A percentile compares a stretch with the other conserved stretches of the same genome.
Evolutionary conservation across 345 rosid genomes (phyloP).

Genomic region (Populus tremula): DNA sequence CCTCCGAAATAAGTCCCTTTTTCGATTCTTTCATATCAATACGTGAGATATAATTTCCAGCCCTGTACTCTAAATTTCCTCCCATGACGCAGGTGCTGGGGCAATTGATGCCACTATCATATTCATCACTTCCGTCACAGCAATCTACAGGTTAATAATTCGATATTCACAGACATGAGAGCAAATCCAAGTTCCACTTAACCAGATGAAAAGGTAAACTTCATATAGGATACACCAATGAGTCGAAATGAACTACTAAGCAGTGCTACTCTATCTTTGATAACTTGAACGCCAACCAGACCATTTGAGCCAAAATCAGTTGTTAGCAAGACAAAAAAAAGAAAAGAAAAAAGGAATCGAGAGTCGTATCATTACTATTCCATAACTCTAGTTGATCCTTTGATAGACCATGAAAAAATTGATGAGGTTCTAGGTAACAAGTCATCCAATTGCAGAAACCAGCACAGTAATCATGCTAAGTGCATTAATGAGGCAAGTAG

Average conservation of each 20-base stretch:
- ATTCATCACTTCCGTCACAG: slow-evolving; percentile 79
- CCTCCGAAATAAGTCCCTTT: slow-evolving; percentile 18
- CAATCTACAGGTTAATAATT: slow-evolving; percentile 42
- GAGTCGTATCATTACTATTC: neutral
- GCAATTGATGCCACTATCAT: slow-evolving; percentile 42
- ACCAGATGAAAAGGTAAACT: neutral
- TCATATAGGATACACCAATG: neutral
- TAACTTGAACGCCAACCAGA: neutral
- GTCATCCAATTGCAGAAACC: slow-evolving; percentile 7
- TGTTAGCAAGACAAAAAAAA: neutral
- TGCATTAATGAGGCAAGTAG: neutral
- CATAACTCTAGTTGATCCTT: neutral
- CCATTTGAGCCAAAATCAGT: neutral
- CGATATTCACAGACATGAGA: neutral
- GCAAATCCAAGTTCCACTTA: neutral
- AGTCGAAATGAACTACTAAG: neutral
- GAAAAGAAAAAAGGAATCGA: neutral
- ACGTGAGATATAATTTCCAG: slow-evolving; percentile 33
- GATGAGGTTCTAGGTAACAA: neutral
- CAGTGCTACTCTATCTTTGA: neutral
- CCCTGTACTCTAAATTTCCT: slow-evolving; percentile 58
- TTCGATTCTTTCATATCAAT: slow-evolving; percentile 27
- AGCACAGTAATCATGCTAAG: neutral
- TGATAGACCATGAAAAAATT: neutral
- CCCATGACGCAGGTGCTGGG: slow-evolving; percentile 66